Evolutionary conservation across 2,329 filamentous ascomycete species (phyloP).

Genomic region (Neurospora sp.): DNA sequence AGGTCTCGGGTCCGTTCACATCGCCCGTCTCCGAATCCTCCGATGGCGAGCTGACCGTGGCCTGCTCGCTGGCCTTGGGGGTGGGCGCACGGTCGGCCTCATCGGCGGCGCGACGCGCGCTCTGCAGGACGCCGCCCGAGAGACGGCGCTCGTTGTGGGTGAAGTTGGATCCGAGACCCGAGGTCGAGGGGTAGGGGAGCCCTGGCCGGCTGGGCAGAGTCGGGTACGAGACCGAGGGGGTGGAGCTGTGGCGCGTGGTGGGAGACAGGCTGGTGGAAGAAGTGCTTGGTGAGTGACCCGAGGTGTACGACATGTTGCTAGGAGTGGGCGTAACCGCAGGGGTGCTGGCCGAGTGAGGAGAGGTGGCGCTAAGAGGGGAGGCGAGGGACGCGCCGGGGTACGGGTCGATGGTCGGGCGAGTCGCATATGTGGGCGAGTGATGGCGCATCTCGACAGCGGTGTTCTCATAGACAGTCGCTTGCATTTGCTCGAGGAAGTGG

Average conservation of each 20-base stretch:
- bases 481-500: constrained; percentile 90
- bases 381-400: constrained; percentile 40
- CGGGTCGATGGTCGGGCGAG: constrained; percentile 22
- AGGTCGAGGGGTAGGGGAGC: constrained; percentile 59
- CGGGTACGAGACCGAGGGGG: constrained; percentile 58
- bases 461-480: constrained; percentile 91
- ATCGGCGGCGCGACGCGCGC: constrained; percentile 34
- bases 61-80: constrained; percentile 31
- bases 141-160: constrained; percentile 54
- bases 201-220: constrained; percentile 54
- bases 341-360: constrained; percentile 53
- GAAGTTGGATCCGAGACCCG: constrained; percentile 61
- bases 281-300: constrained; percentile 64
- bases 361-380: constrained; percentile 49
- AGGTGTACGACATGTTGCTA: constrained; percentile 66
- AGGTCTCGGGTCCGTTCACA: constrained; percentile 42
- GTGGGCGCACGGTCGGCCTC: constrained; percentile 31
- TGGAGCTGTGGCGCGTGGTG: constrained; percentile 49
- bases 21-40: constrained; percentile 42
- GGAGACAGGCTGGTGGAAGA: constrained; percentile 65
- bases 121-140: constrained; percentile 58
- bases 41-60: constrained; percentile 45
- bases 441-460: constrained; percentile 56
- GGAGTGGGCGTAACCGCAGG: constrained; percentile 70
- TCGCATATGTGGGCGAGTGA: constrained; percentile 22